Conservation (phyloP, 805 yeast genomes). For the Geotrichum ghanense region DNA sequence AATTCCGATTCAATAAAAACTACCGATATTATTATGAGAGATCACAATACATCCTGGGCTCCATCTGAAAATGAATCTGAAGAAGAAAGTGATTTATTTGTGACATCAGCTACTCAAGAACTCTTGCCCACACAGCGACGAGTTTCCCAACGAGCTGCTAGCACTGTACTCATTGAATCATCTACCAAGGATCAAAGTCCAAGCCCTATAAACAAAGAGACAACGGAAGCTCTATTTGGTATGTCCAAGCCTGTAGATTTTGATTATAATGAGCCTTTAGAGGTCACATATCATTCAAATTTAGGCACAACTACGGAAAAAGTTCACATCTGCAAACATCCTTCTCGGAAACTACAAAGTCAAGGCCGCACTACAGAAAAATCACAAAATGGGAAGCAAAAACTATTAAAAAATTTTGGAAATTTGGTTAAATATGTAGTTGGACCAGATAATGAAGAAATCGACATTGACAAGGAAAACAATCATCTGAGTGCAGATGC, state of each 20-base stretch:
- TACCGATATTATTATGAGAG: too few species aligned
- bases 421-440: not conserved
- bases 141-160: too few species aligned
- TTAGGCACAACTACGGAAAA: not conserved
- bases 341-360: not conserved
- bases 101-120: conserved; percentile 1
- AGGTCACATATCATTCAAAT: not conserved
- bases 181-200: too few species aligned
- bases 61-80: not conserved
- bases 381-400: not conserved
- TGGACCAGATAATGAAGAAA: conserved; percentile 3
- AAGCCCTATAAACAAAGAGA: not conserved
- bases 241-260: not conserved
- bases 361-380: conserved; percentile 3
- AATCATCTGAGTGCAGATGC: conserved; percentile 1
- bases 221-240: not conserved
- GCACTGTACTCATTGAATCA: too few species aligned
- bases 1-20: too few species aligned
- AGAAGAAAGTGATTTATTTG: not conserved
- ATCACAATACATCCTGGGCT: not conserved
- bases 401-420: not conserved
- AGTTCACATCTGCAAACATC: not conserved
- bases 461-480: conserved; percentile 7
- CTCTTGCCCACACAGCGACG: not conserved
- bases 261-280: not conserved